phyloP scores from a whole-genome alignment of 768 basidiomycete species.

The Xanthoconium purpureum region DNA sequence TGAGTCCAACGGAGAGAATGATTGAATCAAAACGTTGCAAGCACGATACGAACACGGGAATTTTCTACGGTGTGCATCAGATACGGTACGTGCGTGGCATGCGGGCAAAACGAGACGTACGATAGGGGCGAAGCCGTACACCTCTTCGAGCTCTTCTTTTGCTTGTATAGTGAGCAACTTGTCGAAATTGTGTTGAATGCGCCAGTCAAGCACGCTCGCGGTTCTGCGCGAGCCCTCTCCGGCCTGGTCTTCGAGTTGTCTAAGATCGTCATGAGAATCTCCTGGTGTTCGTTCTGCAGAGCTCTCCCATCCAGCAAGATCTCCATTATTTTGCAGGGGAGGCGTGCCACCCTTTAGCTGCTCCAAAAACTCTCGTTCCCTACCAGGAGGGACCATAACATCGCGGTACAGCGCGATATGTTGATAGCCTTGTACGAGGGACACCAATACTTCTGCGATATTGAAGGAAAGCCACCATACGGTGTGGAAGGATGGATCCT shows the following conservation, averaged over 20 bases:
- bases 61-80: conserved; percentile 43
- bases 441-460: conserved; percentile 60
- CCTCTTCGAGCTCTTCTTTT: conserved; percentile 73
- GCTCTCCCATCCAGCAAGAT: conserved; percentile 7
- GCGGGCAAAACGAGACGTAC: conserved; percentile 42
- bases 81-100: not conserved
- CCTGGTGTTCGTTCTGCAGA: conserved; percentile 7
- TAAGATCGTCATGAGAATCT: conserved; percentile 15
- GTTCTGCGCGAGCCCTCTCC: not conserved
- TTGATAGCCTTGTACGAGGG: conserved; percentile 69
- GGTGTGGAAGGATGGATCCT: conserved; percentile 54
- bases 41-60: conserved; percentile 76
- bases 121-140: conserved; percentile 77
- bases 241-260: conserved; percentile 20
- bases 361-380: conserved; percentile 40
- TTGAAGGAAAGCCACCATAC: conserved; percentile 80
- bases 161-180: conserved; percentile 58
- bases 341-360: conserved; percentile 19
- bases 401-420: conserved; percentile 65
- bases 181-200: conserved; percentile 66
- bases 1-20: conserved; percentile 65
- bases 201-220: conserved; percentile 28
- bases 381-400: conserved; percentile 52
- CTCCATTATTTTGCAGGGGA: conserved; percentile 8
- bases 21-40: conserved; percentile 75